Base-by-base conservation (phyloP, 2,329 filamentous ascomycete species). In the Talaromyces sp. region DNA sequence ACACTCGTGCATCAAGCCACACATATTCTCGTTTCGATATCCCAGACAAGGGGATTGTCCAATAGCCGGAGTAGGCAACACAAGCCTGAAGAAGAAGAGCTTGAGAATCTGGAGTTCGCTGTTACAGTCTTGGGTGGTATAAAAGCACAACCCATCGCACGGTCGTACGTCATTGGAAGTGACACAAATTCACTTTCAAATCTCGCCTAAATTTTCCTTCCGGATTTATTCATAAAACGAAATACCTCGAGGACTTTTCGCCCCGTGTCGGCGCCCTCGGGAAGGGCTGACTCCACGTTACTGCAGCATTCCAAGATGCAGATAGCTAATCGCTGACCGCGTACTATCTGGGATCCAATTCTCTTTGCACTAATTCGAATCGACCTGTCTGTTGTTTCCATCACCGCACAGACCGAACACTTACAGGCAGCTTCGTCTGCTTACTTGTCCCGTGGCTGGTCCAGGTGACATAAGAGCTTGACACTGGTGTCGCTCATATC, bases 301-400 rank as follows among this genome's bases (percentile, higher is more conserved):
- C 72, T 76, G 75, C 65, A 64, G 71, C 72, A 72, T 73, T 76
- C 70, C 77, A 79, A 79, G 72, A 79, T 79, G 77, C 77, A 78
- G 73, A 76, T 73, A 76, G 75, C 75, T 76, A 78, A 72, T 74
- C 71, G 71, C 70, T 73, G 72, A 73, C 74, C 73, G 24, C 60
- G 57, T 54, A 60, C 74, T 73, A 74, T 76, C 74, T 74, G 75
- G 73, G 74, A 74, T 76, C 72, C 74, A 71, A 73, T 74, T 77
- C 72, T 73, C 73, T 31, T 73, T 66, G 69, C 63, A 60, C 68
- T 67, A 65, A 65, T 64, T 69, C 66, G 68, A 64, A 64, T 39
- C 24, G 59, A n/a, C 57, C 54, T 60, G 35, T n/a, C 31, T 59
- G 41, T 73, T 52, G 16, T 41, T 54, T 57, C 72, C 62, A 45